Evolutionary conservation across 129 eudicot genomes (phyloP), one percentile per base, ranked within the genome.

Genomic region (Heracleum sosnowskyi): DNA sequence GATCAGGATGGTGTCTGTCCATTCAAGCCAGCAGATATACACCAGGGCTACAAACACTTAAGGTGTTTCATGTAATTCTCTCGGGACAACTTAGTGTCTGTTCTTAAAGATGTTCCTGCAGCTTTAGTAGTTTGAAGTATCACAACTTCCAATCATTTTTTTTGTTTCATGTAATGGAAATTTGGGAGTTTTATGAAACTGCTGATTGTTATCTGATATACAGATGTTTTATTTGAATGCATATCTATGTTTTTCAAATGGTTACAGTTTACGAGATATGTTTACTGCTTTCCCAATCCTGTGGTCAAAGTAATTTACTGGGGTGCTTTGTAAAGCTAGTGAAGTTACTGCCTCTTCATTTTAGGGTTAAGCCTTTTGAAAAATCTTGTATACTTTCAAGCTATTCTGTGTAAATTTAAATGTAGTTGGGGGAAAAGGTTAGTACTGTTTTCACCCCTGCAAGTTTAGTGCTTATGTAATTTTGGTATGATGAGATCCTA

Each of bases 41-140:
- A 90, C 95, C 75, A 90, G 95, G 86, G 95, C 95, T 57, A 90
- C 95, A 15, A 90, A 87, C 69, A 90, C 95, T 73, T 87, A 78
- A 78, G 20, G 41, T 33, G 39, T n/a, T n/a, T n/a, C n/a, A n/a
- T n/a, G n/a, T n/a, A n/a, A n/a, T n/a, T n/a, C n/a, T n/a, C n/a
- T n/a, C n/a, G n/a, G n/a, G n/a, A n/a, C n/a, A n/a, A n/a, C n/a
- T n/a, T n/a, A n/a, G n/a, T n/a, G n/a, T n/a, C n/a, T 22, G 64
- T 55, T 55, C 29, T 49, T 18, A 49, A 49, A 49, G 26, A 51
- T 51, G 62, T 18, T 17, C 8, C 2, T 49, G 57, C 57, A 49
- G 24, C 57, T 49, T 49, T 49, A 17, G 57, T 49, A 49, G 57
- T 49, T 18, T 9, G 24, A 49, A 17, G 24, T 49, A n/a, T 49